Base-by-base conservation (phyloP, 192 early-diverging fungal genomes). In the Bifiguratus adelaidae region DNA sequence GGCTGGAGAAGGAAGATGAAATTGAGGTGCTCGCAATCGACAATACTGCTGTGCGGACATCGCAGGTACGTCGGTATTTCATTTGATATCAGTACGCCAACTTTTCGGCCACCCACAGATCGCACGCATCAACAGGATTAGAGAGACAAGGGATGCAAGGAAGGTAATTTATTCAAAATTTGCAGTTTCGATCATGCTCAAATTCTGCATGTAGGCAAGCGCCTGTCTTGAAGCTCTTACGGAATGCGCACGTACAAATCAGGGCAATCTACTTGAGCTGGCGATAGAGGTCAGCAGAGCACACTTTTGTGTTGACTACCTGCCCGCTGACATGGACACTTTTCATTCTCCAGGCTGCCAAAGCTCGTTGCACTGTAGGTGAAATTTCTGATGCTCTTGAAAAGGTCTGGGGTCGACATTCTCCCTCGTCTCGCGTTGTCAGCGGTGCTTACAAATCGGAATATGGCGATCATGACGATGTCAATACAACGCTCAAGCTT, bases 391-490 rank as follows among this genome's bases (percentile, higher is more conserved):
- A 67, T 36, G 82, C 89, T 2, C 57, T 92, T 28, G 89, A 92
- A 55, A 62, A 85, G 61, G 53, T 92, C 2, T 87, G 80, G 69
- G 87, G 87, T 7, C 81, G 89, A 25, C 86, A 90, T 68, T 79
- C 80, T 53, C 89, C 87, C 11, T 68, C 72, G 7, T 83, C 81
- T 41, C 76, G 86, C 32, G 83, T 92, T 41, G 85, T 89, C 41
- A 80, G 76, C 51, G 89, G 89, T 26, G 88, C 89, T 2, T 92
- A 92, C 69, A 85, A 80, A 62, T 73, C 76, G 28, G 85, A 87
- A 57, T 92, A 87, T 53, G 80, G 81, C 23, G 70, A 71, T 27
- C 52, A 45, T 30, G 71, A 68, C 20, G 85, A 89, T 32, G 76
- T 89, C 30, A 48, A 52, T 13, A 63, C 76, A 8, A 86, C 86